These are phyloP conservation scores for Rubroshorea leprosula DNA, from an alignment of 345 rosid species.

Conservation along the genomic window DNA sequence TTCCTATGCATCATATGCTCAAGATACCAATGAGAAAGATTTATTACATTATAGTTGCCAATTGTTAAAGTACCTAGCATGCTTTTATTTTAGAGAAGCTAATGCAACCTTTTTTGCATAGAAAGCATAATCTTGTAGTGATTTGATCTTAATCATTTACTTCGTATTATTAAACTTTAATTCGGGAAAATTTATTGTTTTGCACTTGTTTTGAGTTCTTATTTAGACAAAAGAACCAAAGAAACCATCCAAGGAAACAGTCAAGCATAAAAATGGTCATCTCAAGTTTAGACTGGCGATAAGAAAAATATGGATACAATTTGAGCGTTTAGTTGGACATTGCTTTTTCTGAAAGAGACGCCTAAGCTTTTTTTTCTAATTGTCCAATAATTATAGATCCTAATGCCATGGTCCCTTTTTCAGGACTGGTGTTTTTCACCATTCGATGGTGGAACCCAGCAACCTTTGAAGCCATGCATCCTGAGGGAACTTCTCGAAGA, in stretches of 20 bases:
- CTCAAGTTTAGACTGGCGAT: neutral
- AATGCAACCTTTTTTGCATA: neutral
- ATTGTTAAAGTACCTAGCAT: neutral
- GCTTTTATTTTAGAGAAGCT: neutral
- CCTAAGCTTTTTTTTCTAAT: too few relatives aligned
- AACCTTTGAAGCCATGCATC: constrained; percentile 88
- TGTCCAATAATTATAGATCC: neutral
- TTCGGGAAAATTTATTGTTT: neutral
- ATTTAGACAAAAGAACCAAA: neutral
- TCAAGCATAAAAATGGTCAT: neutral
- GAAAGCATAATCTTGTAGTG: neutral
- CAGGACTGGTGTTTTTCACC: constrained; percentile 92
- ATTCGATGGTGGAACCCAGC: constrained; percentile 97
- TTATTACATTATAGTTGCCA: neutral
- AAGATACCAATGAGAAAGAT: neutral
- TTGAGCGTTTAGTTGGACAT: neutral
- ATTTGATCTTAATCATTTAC: neutral
- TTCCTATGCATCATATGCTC: neutral
- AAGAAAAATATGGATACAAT: neutral
- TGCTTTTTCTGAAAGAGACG: neutral
- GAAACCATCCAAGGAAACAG: neutral
- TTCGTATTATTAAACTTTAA: neutral
- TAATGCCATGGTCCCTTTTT: constrained; percentile 20
- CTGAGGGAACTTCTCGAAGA: constrained; percentile 60
- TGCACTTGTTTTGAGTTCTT: neutral